Percentiles rank a stretch among this genome's conserved stretches.
Evolutionary conservation across 192 early-diverging fungal genomes (phyloP).

Genomic region (Backusella australiensis): DNA sequence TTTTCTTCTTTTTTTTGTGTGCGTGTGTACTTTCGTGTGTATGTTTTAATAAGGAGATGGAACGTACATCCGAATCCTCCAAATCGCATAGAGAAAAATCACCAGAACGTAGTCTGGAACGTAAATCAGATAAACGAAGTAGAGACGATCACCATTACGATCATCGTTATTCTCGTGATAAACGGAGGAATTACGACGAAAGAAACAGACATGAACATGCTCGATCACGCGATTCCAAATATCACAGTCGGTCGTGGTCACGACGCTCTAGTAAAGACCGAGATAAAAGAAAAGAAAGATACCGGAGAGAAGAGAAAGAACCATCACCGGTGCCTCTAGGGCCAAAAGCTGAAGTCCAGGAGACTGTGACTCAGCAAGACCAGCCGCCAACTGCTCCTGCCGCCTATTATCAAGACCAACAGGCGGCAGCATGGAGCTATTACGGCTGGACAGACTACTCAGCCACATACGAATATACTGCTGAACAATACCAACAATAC

Average conservation of each 20-base stretch:
- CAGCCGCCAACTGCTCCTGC: conserved; percentile 19
- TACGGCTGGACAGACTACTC: conserved; percentile 11
- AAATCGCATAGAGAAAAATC: conserved; percentile 14
- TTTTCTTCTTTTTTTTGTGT: background rate
- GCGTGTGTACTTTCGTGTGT: background rate
- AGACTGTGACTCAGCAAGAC: background rate
- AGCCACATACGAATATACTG: conserved; percentile 11
- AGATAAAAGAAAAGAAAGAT: conserved; percentile 5
- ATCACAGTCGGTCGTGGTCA: conserved; percentile 1
- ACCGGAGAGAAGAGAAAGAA: conserved; percentile 12
- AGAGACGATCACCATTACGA: conserved; percentile 16
- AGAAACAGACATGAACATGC: conserved; percentile 9
- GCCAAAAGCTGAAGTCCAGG: conserved; percentile 10
- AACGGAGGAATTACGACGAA: conserved; percentile 17
- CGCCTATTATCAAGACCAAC: conserved; percentile 13
- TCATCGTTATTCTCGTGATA: conserved; percentile 11
- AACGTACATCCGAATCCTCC: conserved; percentile 6
- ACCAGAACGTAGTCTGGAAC: conserved; percentile 6
- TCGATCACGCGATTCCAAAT: conserved; percentile 10
- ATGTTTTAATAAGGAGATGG: conserved; percentile 4
- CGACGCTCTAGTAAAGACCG: background rate
- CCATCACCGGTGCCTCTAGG: conserved; percentile 7
- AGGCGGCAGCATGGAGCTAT: conserved; percentile 2
- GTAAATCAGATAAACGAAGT: conserved; percentile 14
- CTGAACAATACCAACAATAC: conserved; percentile 21